Evolutionary conservation across 163 green algal genomes (phyloP).

Genomic region (Volvox carteri): DNA sequence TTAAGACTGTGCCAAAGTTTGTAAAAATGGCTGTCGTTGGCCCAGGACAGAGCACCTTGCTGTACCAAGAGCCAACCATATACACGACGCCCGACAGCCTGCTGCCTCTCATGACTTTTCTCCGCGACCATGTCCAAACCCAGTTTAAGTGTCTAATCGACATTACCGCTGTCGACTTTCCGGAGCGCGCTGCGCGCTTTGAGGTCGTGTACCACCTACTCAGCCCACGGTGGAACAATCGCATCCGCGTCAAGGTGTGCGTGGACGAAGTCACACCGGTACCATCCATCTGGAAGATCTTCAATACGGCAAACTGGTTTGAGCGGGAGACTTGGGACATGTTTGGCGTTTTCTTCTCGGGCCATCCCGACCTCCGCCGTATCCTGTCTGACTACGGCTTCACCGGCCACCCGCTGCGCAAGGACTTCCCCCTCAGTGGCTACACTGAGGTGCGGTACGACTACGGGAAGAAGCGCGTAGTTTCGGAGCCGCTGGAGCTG

Average conservation of each 20-base stretch:
- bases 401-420: slow-evolving; percentile 79
- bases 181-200: slow-evolving; percentile 76
- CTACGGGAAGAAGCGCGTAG: slow-evolving; percentile 82
- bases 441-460: slow-evolving; percentile 84
- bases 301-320: slow-evolving; percentile 77
- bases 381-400: slow-evolving; percentile 86
- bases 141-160: slow-evolving; percentile 59
- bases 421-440: slow-evolving; percentile 83
- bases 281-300: slow-evolving; percentile 64
- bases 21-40: slow-evolving; percentile 73
- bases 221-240: slow-evolving; percentile 72
- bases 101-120: slow-evolving; percentile 68
- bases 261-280: slow-evolving; percentile 80
- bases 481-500: slow-evolving; percentile 83
- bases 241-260: slow-evolving; percentile 80
- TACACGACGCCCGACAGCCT: slow-evolving; percentile 74
- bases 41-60: slow-evolving; percentile 63
- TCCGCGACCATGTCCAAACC: slow-evolving; percentile 78
- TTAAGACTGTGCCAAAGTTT: slow-evolving; percentile 76
- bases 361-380: slow-evolving; percentile 79
- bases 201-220: slow-evolving; percentile 82
- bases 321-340: slow-evolving; percentile 85
- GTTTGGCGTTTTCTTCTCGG: slow-evolving; percentile 82
- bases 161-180: slow-evolving; percentile 78
- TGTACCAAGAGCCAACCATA: slow-evolving; percentile 73